These are phyloP conservation scores for Luffa aegyptiaca DNA, from an alignment of 306 rosid species.

Conservation along the genomic window DNA sequence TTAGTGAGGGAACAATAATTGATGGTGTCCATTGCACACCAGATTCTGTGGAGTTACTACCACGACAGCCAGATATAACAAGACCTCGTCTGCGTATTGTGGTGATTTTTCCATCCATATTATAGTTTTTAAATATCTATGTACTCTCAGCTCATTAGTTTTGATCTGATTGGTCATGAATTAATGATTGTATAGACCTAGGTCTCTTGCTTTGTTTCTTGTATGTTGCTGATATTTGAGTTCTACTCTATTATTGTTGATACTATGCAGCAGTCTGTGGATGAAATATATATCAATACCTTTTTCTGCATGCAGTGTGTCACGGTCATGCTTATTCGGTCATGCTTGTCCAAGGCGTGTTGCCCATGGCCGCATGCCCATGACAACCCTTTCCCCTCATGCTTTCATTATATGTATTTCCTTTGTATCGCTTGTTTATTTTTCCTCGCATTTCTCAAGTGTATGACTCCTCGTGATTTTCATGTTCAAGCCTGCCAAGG, in stretches of 20 bases:
- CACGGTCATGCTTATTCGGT: no score
- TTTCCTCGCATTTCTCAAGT: no score
- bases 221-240: not conserved
- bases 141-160: not conserved
- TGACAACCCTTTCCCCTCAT: no score
- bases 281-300: not conserved
- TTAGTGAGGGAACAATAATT: constrained; percentile 66
- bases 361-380: no score
- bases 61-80: constrained; percentile 50
- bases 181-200: not conserved
- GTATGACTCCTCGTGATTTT: no score
- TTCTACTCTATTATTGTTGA: not conserved
- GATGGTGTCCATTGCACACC: constrained; percentile 78
- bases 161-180: not conserved
- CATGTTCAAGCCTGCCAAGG: no score
- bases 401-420: no score
- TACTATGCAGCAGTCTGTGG: not conserved
- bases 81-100: constrained; percentile 76
- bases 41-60: constrained; percentile 71
- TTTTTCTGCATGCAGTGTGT: not conserved
- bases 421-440: no score
- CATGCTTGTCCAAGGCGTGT: no score
- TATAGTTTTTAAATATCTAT: not conserved
- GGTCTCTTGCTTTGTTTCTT: not conserved
- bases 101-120: constrained; percentile 25